Evolutionary conservation across 2,329 filamentous ascomycete genomes (phyloP), one percentile per base, ranked within the genome.

Genomic region (Monosporascus sp.): DNA sequence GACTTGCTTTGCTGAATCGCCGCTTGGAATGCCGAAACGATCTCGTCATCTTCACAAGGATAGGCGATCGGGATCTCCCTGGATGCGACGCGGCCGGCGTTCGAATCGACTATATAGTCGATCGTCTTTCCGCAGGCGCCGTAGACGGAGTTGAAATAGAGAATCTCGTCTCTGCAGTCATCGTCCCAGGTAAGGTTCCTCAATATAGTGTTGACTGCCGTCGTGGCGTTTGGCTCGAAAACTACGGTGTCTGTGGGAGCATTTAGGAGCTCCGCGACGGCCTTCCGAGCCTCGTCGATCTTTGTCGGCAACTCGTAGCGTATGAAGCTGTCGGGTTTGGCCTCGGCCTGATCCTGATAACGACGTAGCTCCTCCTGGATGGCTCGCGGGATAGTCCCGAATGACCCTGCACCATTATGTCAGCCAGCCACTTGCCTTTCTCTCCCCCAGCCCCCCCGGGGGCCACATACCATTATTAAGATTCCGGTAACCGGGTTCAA

Each of bases 71-170:
- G 61, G 43, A 97, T 82, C 60, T 80, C 78, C 0, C 76, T 69
- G 6, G 72, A 67, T 1, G 70, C 64, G 11, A 84, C 71, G 6
- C 63, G 65, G 1, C 71, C 73, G 1, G 59, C 74, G 2, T 77
- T 82, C 2, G 80, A 84, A 65, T 96, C 91, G n/a, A 80, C 76
- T 37, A 94, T 71, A 53, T 74, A 93, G 43, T 85, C 77, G 18
- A 94, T 75, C 0, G 85, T 85, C 65, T 89, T 91, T 52, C 85
- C 87, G 65, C 90, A 91, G 1, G 84, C 85, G 52, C 85, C 85
- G 67, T 96, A 96, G 50, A 91, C 80, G 41, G 88, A 91, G 38
- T 79, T 80, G 66, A 96, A 95, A 69, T 85, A 87, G 45, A 96
- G 63, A 57, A 95, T 88, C 57, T 87, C 84, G 65, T 97, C 92